These are phyloP conservation scores for Chaetomium globosum DNA, from an alignment of 2,329 filamentous ascomycete genomes.

Conservation along the genomic window DNA sequence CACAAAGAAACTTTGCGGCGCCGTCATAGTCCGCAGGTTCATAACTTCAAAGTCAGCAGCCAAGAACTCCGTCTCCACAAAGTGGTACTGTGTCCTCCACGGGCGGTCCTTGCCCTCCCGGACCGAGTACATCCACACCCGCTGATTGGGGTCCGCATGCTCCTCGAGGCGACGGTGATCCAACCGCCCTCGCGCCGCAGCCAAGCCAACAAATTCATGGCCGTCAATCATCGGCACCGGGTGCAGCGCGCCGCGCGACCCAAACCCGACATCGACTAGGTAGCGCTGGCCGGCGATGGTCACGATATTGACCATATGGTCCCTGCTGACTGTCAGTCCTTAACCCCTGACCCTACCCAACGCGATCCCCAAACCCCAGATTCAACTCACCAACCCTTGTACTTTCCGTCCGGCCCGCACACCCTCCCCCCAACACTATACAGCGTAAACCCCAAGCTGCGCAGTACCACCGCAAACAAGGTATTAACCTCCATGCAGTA, in stretches of 20 bases:
- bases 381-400: conserved; percentile 40
- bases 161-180: conserved; percentile 41
- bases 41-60: conserved; percentile 52
- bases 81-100: conserved; percentile 55
- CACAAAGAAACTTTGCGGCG: conserved; percentile 45
- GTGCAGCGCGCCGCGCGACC: conserved; percentile 47
- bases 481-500: conserved; percentile 57
- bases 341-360: no score
- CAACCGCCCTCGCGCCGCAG: conserved; percentile 51
- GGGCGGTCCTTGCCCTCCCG: conserved; percentile 37
- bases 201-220: conserved; percentile 44
- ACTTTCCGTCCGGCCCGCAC: conserved; percentile 30
- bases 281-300: conserved; percentile 52
- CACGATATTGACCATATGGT: conserved; percentile 63
- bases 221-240: conserved; percentile 42
- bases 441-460: conserved; percentile 52
- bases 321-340: conserved; percentile 43
- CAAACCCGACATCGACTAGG: conserved; percentile 64
- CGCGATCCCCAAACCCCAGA: no score
- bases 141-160: conserved; percentile 42
- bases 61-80: conserved; percentile 54
- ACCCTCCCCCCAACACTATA: conserved; percentile 55
- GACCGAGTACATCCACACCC: conserved; percentile 47
- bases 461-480: conserved; percentile 52
- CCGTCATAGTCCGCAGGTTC: conserved; percentile 46